Base-by-base conservation (phyloP, 768 basidiomycete species). In the Thelephora ganbajun region DNA sequence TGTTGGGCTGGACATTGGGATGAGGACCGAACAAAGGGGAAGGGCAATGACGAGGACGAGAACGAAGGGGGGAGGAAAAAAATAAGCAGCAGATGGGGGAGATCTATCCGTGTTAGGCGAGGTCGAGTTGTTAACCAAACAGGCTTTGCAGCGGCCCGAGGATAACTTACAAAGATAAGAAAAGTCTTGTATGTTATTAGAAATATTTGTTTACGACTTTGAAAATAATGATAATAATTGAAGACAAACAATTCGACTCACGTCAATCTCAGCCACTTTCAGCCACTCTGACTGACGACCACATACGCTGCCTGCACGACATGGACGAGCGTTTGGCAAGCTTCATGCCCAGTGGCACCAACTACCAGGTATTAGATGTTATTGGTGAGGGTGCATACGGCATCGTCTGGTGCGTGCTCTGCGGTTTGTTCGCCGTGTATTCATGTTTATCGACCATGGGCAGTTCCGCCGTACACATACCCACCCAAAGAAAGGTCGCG, bases 341-440 rank as follows among this genome's bases (percentile, higher is more conserved):
- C 46, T 66, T 65, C 46, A 50, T 60, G 37, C 63, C 63, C 44
- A 22, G 39, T 22, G 83, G 83, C 36, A 77, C 78, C 33, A 81
- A 84, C 65, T 90, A 89, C 58, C 79, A 87, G 61, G 83, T 89
- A 22, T 75, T 87, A 53, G 83, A 87, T 68, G 81, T 87, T 58
- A 84, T 92, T 48, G 86, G 87, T 44, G 87, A 90, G 61, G 87
- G 91, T 20, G 91, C 91, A 45, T 93, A 94, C 59, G 94, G 94
- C 45, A 86, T 94, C 58, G 93, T 97, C 51, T 91, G 87, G 71
- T 66, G 26, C 26, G 26, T 30, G 26, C 9, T 30, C 9, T 9
- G 26, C 45, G 41, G 57, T 56, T 46, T 13, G 19, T 41, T 36
- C 11, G 34, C 37, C 35, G 42, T 20, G 35, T 26, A 26, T 33